Conservation (phyloP, 306 rosid genomes). For the Rosa chinensis region DNA sequence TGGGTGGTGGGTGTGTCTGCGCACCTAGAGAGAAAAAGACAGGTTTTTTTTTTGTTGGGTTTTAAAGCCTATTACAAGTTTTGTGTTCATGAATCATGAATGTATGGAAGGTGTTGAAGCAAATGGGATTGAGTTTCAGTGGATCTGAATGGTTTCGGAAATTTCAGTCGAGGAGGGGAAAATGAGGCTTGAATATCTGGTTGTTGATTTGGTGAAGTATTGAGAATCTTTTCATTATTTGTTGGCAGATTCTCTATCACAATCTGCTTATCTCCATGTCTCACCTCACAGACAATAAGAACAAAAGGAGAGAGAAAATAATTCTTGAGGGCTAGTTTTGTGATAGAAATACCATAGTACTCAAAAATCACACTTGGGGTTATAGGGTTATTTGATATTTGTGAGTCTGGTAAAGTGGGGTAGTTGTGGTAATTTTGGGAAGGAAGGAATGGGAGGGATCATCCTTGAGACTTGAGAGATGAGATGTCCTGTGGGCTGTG, state of each 20-base stretch:
- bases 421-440: conserved; percentile 10
- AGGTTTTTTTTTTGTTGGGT: conserved; percentile 4
- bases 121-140: conserved; percentile 61
- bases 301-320: neutral
- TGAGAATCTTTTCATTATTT: neutral
- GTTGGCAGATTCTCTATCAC: conserved; percentile 58
- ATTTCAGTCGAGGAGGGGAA: neutral
- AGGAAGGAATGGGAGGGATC: neutral
- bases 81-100: conserved; percentile 18
- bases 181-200: neutral
- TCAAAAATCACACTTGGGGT: neutral
- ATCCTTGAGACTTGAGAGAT: neutral
- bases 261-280: conserved; percentile 38
- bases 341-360: no score
- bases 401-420: conserved; percentile 4
- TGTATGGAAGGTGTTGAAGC: conserved; percentile 68
- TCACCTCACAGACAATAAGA: neutral
- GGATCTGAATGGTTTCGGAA: conserved; percentile 38
- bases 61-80: conserved; percentile 3
- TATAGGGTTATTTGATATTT: neutral
- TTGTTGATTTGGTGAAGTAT: neutral
- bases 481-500: conserved; percentile 3
- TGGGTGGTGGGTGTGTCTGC: conserved; percentile 57
- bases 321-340: neutral
- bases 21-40: conserved; percentile 63